Conservation (phyloP, 345 rosid genomes). For the Xanthoceras sorbifolium region DNA sequence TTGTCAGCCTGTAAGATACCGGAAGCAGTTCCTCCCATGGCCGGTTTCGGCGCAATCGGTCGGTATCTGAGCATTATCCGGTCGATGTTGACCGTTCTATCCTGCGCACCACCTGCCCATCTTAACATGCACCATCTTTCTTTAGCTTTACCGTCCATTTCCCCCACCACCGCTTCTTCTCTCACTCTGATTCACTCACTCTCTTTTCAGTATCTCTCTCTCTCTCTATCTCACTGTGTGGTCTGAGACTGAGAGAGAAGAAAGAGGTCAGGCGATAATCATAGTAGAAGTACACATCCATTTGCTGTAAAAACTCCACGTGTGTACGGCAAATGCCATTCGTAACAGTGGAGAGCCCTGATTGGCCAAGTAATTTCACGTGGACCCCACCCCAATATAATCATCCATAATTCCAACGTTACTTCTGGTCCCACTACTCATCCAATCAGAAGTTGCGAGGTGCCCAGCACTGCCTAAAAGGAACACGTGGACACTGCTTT, state of each 20-base stretch:
- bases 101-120: slow-evolving; percentile 32
- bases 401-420: neutral
- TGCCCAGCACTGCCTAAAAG: slow-evolving; percentile 22
- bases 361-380: slow-evolving; percentile 30
- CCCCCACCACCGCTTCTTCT: neutral
- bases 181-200: slow-evolving; percentile 11
- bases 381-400: slow-evolving; percentile 25
- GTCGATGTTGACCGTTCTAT: slow-evolving; percentile 45
- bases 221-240: slow-evolving; percentile 25
- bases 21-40: slow-evolving; percentile 27
- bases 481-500: slow-evolving; percentile 31
- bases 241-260: neutral
- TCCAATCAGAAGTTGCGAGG: neutral
- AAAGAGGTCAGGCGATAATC: slow-evolving; percentile 14
- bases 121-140: slow-evolving; percentile 27
- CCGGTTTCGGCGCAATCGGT: slow-evolving; percentile 91
- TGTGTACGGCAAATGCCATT: slow-evolving; percentile 40
- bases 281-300: slow-evolving; percentile 18
- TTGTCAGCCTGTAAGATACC: slow-evolving; percentile 17
- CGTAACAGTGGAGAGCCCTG: neutral
- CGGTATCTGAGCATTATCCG: slow-evolving; percentile 74
- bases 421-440: neutral
- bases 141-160: slow-evolving; percentile 28
- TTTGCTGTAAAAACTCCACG: slow-evolving; percentile 41
- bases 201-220: slow-evolving; percentile 11